Evolutionary conservation across 345 rosid genomes (phyloP).

Genomic region (Moringa oleifera): DNA sequence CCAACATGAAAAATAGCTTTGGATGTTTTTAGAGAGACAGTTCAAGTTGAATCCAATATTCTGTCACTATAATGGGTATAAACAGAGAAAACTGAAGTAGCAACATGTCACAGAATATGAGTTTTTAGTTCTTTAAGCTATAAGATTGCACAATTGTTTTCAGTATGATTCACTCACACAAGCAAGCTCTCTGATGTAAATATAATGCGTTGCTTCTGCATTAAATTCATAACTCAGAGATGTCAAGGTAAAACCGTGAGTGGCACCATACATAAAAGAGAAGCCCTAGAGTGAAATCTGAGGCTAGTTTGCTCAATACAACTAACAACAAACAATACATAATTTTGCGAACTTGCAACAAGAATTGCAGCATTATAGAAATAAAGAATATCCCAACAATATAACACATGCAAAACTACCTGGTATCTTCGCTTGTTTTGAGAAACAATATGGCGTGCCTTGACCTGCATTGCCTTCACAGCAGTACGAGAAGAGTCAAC

Average conservation of each 20-base stretch:
- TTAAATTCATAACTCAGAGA: too few species aligned
- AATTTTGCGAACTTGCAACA: neutral
- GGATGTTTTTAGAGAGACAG: neutral
- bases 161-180: neutral
- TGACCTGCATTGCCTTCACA: conserved; percentile 88
- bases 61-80: neutral
- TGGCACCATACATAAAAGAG: too few species aligned
- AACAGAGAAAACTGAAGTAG: too few species aligned
- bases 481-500: conserved; percentile 86
- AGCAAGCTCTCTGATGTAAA: too few species aligned
- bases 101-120: neutral
- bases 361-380: neutral
- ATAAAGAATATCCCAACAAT: neutral
- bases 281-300: neutral
- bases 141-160: too few species aligned
- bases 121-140: too few species aligned
- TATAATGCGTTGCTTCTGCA: too few species aligned
- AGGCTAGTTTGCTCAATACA: neutral
- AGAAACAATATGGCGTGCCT: conserved; percentile 90
- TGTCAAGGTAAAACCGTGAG: too few species aligned
- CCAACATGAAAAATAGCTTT: neutral
- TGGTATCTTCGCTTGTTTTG: conserved; percentile 96
- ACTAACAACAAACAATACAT: neutral
- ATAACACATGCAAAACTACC: conserved; percentile 31
- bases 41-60: neutral